Conservation (phyloP, 139 green algal species). For the Coccomyxa sp. region DNA sequence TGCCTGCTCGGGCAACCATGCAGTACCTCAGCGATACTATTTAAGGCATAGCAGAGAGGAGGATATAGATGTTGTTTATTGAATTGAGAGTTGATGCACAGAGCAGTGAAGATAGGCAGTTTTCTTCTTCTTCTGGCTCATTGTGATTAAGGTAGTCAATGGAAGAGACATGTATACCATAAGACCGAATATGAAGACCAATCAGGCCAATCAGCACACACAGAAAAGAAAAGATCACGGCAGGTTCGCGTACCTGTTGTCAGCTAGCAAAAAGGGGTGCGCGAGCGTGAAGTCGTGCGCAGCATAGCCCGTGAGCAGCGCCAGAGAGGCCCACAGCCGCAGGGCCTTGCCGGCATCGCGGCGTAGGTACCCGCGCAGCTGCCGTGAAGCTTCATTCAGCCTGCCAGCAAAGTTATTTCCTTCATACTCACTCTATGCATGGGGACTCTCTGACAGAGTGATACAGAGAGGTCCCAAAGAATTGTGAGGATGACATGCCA, state of each 20-base stretch:
- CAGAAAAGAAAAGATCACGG: neutral
- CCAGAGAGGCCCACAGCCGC: neutral
- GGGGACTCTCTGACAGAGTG: no score
- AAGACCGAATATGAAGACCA: neutral
- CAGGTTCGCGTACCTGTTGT: conserved; percentile 61
- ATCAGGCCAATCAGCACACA: no score
- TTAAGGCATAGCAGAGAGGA: neutral
- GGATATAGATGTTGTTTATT: neutral
- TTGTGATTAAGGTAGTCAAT: no score
- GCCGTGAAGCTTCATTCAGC: neutral
- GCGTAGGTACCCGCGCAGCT: neutral
- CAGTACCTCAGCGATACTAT: neutral
- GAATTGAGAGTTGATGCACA: neutral
- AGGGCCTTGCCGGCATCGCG: neutral
- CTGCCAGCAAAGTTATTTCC: neutral
- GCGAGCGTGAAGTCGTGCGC: conserved; percentile 46
- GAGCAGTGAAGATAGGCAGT: neutral
- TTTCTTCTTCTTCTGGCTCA: neutral
- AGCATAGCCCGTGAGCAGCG: neutral
- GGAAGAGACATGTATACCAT: neutral
- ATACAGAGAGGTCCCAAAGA: no score
- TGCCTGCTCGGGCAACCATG: conserved; percentile 46
- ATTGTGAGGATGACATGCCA: no score
- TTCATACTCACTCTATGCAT: neutral
- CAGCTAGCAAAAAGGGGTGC: conserved; percentile 90